Percentiles rank a stretch among this genome's conserved stretches.
Evolutionary conservation across 148 eudicot species (phyloP).

Genomic region (Amaranthus hypochondriacus): DNA sequence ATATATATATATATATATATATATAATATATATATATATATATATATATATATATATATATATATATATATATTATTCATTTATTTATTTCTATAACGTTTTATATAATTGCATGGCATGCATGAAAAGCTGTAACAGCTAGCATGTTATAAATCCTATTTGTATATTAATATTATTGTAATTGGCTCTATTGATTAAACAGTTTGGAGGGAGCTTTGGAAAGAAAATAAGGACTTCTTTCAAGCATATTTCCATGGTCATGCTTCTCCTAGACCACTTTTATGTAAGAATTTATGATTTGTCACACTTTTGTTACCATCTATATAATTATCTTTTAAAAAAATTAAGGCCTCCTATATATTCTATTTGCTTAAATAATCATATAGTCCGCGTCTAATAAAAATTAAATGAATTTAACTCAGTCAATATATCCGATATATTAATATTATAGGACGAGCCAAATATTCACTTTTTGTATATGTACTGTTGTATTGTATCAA

Average conservation of each 20-base stretch:
- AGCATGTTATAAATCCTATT: not conserved
- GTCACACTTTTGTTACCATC: not conserved
- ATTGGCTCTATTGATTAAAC: slow-evolving; percentile 8
- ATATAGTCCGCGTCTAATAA: too few relatives aligned
- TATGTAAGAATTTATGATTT: slow-evolving; percentile 28
- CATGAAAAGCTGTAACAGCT: slow-evolving; percentile 9
- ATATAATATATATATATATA: too few relatives aligned
- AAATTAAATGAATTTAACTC: too few relatives aligned
- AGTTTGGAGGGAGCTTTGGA: slow-evolving; percentile 74
- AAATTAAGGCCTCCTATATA: not conserved
- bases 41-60: too few relatives aligned
- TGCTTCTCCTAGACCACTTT: slow-evolving; percentile 32
- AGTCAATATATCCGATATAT: too few relatives aligned
- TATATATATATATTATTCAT: not conserved
- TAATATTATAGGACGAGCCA: too few relatives aligned
- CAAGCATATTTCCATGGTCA: slow-evolving; percentile 43
- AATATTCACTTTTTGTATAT: too few relatives aligned
- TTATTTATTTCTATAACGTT: not conserved
- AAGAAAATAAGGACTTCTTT: slow-evolving; percentile 61
- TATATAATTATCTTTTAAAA: not conserved
- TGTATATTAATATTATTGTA: not conserved
- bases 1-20: not conserved
- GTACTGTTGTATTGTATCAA: too few relatives aligned
- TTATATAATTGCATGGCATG: slow-evolving; percentile 19
- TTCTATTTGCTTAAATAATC: too few relatives aligned